A percentile compares a stretch with the other conserved stretches of the same genome.
These are phyloP conservation scores for Penicillium cinerascens DNA, from an alignment of 495 filamentous ascomycete species.

Conservation along the genomic window DNA sequence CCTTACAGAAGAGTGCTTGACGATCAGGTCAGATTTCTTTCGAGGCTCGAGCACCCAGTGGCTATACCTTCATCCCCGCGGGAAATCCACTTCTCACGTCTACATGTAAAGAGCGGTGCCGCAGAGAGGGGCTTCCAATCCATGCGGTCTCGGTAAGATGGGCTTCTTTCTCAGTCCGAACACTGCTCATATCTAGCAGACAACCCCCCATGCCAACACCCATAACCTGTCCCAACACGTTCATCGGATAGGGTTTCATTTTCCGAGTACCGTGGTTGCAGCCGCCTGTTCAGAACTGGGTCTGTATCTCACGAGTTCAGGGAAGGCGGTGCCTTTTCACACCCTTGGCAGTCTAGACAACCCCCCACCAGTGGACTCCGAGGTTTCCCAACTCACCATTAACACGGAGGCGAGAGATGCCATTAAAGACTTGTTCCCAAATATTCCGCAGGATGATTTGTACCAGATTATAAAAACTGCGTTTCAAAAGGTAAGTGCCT, in stretches of 20 bases:
- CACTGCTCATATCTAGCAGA: conserved; percentile 28
- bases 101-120: conserved; percentile 75
- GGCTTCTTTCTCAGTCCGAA: background rate
- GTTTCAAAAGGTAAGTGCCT: conserved; percentile 70
- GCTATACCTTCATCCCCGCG: conserved; percentile 79
- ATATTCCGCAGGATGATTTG: conserved; percentile 77
- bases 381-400: conserved; percentile 57
- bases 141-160: conserved; percentile 71
- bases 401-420: conserved; percentile 69
- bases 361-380: conserved; percentile 22
- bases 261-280: conserved; percentile 54
- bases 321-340: conserved; percentile 40
- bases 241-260: conserved; percentile 79
- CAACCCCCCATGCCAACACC: conserved; percentile 43
- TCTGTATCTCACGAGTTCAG: conserved; percentile 38
- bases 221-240: conserved; percentile 62
- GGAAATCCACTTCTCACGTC: conserved; percentile 73
- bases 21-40: conserved; percentile 41
- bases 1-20: conserved; percentile 18
- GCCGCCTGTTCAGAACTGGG: conserved; percentile 48
- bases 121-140: conserved; percentile 62
- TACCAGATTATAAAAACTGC: conserved; percentile 71
- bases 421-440: conserved; percentile 79
- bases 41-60: conserved; percentile 59
- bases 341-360: conserved; percentile 11